Base-by-base conservation (phyloP, 805 yeast genomes). In the Spathaspora hagerdaliae region DNA sequence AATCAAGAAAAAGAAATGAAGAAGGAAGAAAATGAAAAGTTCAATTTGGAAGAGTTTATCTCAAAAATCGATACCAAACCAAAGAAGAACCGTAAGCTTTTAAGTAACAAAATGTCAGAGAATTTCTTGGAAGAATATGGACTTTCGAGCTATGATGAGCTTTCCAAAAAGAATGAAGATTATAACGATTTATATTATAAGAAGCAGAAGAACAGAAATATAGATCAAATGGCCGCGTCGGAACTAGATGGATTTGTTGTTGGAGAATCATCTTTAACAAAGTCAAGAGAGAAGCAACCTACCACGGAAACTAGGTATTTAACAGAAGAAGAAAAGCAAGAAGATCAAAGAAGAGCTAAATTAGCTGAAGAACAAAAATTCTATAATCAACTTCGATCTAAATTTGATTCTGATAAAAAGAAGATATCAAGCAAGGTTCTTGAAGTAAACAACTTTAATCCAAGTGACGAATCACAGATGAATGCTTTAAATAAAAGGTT, bases 61-160 rank as follows among this genome's bases (percentile, higher is more conserved):
- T 52, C 60, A 1, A 50, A 48, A 38, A 19, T 48, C n/a, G 50
- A 54, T 42, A 14, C 34, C 37, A 39, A 48, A 19, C 51, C 56
- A 7, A 45, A 52, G 10, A 59, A 57, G 43, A 61, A 52, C 26
- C 49, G 75, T 7, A 65, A 63, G 46, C 42, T 69, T 41, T 62
- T 69, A 33, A 53, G 49, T 10, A 56, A 58, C 33, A 63, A 63
- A 40, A 43, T 66, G 40, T 53, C 64, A 13, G 67, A 61, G 29
- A 60, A 66, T 41, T 57, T 68, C 29, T 51, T 69, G 26, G 67
- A 65, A 32, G 75, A 71, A 42, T 71, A 71, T 50, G 75, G 75
- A 1, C 44, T 71, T 12, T 60, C 51, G 3, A 57, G 60, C 46
- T 67, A 66, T 48, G 39, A 50, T 7, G 61, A 65, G 10, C 60